phyloP scores from a whole-genome alignment of 805 yeast genomes.

The Zygotorulaspora florentina region DNA sequence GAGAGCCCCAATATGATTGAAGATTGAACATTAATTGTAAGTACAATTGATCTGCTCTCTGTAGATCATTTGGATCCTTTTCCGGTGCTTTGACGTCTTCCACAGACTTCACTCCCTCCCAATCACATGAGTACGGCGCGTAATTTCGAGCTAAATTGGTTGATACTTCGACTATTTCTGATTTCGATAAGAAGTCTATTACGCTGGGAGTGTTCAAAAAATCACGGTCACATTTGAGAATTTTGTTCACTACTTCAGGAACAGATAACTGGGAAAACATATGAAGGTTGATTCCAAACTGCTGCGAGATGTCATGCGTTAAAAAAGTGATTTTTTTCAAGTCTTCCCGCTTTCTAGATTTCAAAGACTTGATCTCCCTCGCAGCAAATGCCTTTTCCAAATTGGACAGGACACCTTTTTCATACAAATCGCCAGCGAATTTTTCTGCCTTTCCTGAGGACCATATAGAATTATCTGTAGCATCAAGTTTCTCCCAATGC shows the following conservation, averaged over 20 bases:
- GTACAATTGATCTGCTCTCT: slow-evolving; percentile 81
- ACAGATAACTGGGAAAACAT: slow-evolving; percentile 60
- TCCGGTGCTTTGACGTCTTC: slow-evolving; percentile 47
- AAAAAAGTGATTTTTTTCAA: slow-evolving; percentile 61
- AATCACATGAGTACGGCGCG: slow-evolving; percentile 76
- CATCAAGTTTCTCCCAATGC: slow-evolving; percentile 94
- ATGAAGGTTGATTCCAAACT: slow-evolving; percentile 90
- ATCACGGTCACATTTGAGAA: slow-evolving; percentile 71
- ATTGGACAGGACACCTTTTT: slow-evolving; percentile 76
- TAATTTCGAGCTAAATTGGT: slow-evolving; percentile 65
- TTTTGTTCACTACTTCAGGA: slow-evolving; percentile 61
- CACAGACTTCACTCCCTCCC: slow-evolving; percentile 43
- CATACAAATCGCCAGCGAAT: slow-evolving; percentile 56
- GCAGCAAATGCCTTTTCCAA: slow-evolving; percentile 87
- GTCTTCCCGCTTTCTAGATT: slow-evolving; percentile 44
- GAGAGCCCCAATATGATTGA: slow-evolving; percentile 85
- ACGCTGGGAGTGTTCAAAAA: slow-evolving; percentile 67
- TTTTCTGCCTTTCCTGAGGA: slow-evolving; percentile 54
- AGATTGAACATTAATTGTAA: slow-evolving; percentile 79
- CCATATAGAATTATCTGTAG: slow-evolving; percentile 86
- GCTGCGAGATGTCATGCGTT: slow-evolving; percentile 85
- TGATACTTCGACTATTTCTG: slow-evolving; percentile 71
- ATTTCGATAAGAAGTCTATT: slow-evolving; percentile 76
- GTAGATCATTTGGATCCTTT: slow-evolving; percentile 70
- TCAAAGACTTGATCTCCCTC: slow-evolving; percentile 54